Evolutionary conservation across 192 early-diverging fungal genomes (phyloP), one percentile per base, ranked within the genome.

Genomic region (Kappamyces sp.): DNA sequence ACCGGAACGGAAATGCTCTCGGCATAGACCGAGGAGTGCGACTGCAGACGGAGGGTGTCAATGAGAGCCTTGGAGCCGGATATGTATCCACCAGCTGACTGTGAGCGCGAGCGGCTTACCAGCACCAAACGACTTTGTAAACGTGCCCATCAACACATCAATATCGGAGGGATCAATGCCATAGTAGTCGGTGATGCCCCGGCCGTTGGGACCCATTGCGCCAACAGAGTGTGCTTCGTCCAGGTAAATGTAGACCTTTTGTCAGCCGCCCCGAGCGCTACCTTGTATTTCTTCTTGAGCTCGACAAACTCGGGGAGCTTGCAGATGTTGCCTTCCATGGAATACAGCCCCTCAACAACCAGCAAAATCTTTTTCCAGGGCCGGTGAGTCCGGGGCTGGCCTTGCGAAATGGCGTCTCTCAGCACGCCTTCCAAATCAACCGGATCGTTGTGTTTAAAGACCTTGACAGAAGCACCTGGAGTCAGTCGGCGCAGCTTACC

Each of bases 301-400:
- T 81, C 91, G 32, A 96, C 70, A 51, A 96, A 85, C 55, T 88
- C 86, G 36, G 92, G 94, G 41, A 96, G 69, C 54, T 86, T 85
- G 68, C 85, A 84, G 71, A 93, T 88, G 62, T 85, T 86, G 41
- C 96, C 96, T 67, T 98, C 96, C 96, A 98, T 98, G 12, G 91
- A 94, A 73, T 93, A 98, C 31, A 98, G 75, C 37, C 93, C 93
- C 64, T 98, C 94, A 30, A 98, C 91, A 22, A 98, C 82, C 2
- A 98, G 81, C 60, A 98, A 67, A 67, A 98, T 98, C 75, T 98
- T 98, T 74, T 94, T 95, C 96, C 96, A 98, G 8, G 93, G 96
- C 31, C 96, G 84, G 67, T 96, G 94, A 5, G 93, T 98, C 52
- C 96, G 82, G 29, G 94, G 94, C 72, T 98, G 96, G 33, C 96